Conservation (phyloP, 306 rosid genomes). For the Hylodesmum podocarpum region DNA sequence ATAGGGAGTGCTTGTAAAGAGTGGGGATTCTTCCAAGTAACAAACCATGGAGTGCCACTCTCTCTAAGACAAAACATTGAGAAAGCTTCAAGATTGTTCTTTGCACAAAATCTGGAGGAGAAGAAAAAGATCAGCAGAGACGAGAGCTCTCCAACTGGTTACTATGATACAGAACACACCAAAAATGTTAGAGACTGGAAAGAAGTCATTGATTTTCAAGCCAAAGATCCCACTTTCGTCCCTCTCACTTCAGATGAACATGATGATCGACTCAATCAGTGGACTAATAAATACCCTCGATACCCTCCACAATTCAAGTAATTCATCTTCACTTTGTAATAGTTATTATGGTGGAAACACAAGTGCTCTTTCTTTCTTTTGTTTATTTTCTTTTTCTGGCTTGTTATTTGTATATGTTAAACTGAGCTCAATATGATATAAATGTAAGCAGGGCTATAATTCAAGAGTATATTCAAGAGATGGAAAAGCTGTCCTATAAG, state of each 20-base stretch:
- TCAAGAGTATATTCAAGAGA: slow-evolving; percentile 49
- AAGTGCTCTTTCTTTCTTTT: too few relatives aligned
- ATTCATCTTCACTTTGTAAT: background rate
- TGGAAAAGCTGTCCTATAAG: slow-evolving; percentile 45
- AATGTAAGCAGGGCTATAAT: slow-evolving; percentile 31
- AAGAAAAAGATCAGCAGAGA: slow-evolving; percentile 53
- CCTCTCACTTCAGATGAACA: slow-evolving; percentile 40
- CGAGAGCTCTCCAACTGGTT: slow-evolving; percentile 37
- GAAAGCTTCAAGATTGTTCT: slow-evolving; percentile 46
- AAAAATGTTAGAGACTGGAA: slow-evolving; percentile 84
- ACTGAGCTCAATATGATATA: background rate
- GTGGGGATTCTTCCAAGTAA: slow-evolving; percentile 52
- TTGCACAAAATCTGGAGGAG: slow-evolving; percentile 56
- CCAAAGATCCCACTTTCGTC: slow-evolving; percentile 39
- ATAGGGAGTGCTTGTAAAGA: slow-evolving; percentile 37
- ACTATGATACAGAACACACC: slow-evolving; percentile 60
- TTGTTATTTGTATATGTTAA: too few relatives aligned
- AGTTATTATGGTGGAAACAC: too few relatives aligned
- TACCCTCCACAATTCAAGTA: slow-evolving; percentile 52
- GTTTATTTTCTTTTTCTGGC: too few relatives aligned
- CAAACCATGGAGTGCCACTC: slow-evolving; percentile 53
- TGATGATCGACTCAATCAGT: slow-evolving; percentile 31
- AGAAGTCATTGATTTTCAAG: slow-evolving; percentile 57
- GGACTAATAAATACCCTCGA: slow-evolving; percentile 55
- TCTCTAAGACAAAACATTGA: slow-evolving; percentile 34